These are phyloP conservation scores for Nigrospora oryzae DNA, from an alignment of 2,329 filamentous ascomycete species.

Conservation along the genomic window DNA sequence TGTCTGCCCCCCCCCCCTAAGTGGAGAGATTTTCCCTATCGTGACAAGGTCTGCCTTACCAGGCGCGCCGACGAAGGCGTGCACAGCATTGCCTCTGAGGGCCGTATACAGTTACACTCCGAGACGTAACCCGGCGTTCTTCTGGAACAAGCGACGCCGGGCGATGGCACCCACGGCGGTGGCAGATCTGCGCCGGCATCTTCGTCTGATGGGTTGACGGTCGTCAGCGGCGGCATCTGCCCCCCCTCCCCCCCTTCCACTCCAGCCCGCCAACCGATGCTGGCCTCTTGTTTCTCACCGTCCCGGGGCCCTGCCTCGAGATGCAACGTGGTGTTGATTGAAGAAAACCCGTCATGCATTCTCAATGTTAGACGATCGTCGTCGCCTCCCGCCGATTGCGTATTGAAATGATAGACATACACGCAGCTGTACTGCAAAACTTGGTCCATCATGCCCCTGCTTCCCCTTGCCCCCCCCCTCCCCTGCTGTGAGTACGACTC, in stretches of 20 bases:
- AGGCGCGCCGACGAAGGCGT: neutral
- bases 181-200: slow-evolving; percentile 2
- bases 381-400: neutral
- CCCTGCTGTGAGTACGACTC: too few relatives aligned
- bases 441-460: too few relatives aligned
- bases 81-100: neutral
- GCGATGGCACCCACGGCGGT: neutral
- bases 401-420: too few relatives aligned
- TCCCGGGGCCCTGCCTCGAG: too few relatives aligned
- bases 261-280: too few relatives aligned
- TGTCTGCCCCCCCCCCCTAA: neutral
- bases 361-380: neutral
- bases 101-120: neutral
- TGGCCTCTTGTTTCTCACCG: too few relatives aligned
- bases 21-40: neutral
- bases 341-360: neutral
- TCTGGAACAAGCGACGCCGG: neutral
- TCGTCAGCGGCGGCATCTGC: too few relatives aligned
- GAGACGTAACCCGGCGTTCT: neutral
- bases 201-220: neutral
- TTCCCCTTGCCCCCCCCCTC: too few relatives aligned
- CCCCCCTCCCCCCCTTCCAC: too few relatives aligned
- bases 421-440: too few relatives aligned
- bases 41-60: neutral
- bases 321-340: too few relatives aligned